phyloP scores from a whole-genome alignment of 2,329 filamentous ascomycete species.

The Colletotrichum spaethianum region DNA sequence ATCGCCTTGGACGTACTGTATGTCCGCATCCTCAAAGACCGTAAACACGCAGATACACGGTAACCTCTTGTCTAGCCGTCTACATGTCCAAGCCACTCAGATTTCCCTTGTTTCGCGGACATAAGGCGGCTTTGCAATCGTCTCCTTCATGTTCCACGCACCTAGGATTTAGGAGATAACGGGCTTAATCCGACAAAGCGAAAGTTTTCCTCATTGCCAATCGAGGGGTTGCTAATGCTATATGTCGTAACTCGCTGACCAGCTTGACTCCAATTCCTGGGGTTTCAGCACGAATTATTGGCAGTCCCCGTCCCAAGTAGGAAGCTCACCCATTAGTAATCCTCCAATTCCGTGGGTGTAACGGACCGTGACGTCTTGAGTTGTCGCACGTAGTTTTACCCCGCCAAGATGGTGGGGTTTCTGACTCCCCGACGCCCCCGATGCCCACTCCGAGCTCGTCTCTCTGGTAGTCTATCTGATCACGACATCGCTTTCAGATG shows the following conservation, averaged over 20 bases:
- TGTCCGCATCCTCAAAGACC: background rate
- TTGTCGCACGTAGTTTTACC: conserved; percentile 25
- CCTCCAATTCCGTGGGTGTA: background rate
- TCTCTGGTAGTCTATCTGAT: conserved; percentile 29
- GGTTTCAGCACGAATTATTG: background rate
- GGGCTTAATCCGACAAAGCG: background rate
- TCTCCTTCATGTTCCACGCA: no score
- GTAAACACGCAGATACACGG: background rate
- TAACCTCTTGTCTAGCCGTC: background rate
- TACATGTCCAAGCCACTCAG: background rate
- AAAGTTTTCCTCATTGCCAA: background rate
- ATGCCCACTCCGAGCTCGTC: conserved; percentile 17
- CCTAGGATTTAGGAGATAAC: background rate
- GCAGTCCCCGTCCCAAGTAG: conserved; percentile 5
- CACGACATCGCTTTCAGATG: conserved; percentile 31
- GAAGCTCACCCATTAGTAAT: conserved; percentile 21
- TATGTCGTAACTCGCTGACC: background rate
- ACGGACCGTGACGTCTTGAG: conserved; percentile 30
- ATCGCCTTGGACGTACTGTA: no score
- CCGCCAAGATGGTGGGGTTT: conserved; percentile 38
- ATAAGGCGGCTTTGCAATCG: background rate
- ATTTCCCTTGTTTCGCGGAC: background rate
- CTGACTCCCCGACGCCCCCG: background rate
- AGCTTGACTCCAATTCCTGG: background rate
- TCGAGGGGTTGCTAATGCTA: background rate